Evolutionary conservation across 2,329 filamentous ascomycete genomes (phyloP).

Genomic region (Ophiostoma novo-ulmi): DNA sequence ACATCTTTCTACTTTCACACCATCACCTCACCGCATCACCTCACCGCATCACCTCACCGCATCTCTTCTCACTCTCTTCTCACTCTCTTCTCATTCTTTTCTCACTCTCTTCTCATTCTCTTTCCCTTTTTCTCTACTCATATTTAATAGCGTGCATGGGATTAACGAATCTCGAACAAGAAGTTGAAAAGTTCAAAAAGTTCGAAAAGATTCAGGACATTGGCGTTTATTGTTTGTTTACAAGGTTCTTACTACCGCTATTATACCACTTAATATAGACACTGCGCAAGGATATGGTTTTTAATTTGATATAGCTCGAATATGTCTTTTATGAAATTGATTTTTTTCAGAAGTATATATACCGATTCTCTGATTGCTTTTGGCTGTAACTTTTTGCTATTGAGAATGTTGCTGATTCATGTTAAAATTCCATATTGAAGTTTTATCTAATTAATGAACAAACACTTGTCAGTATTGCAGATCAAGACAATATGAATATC

Average conservation of each 20-base stretch:
- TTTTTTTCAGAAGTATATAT: background rate
- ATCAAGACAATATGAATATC: too few species aligned
- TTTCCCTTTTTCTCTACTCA: background rate
- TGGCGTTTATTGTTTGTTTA: background rate
- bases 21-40: background rate
- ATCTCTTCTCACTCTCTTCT: background rate
- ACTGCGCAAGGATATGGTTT: background rate
- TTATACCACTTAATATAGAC: background rate
- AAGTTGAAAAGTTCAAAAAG: background rate
- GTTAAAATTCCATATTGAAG: too few species aligned
- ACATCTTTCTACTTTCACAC: background rate
- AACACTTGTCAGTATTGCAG: too few species aligned
- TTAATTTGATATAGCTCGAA: background rate
- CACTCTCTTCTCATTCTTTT: background rate
- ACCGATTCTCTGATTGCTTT: too few species aligned
- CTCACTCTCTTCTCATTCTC: background rate
- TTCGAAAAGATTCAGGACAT: background rate
- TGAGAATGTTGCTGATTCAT: too few species aligned
- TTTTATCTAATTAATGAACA: too few species aligned
- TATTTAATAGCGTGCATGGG: background rate
- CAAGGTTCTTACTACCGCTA: background rate
- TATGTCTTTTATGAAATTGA: background rate
- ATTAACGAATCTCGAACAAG: slow-evolving; percentile 1
- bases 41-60: too few species aligned
- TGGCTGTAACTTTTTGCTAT: too few species aligned